Conservation (phyloP, 495 filamentous ascomycete species). For the Neurospora sp. region DNA sequence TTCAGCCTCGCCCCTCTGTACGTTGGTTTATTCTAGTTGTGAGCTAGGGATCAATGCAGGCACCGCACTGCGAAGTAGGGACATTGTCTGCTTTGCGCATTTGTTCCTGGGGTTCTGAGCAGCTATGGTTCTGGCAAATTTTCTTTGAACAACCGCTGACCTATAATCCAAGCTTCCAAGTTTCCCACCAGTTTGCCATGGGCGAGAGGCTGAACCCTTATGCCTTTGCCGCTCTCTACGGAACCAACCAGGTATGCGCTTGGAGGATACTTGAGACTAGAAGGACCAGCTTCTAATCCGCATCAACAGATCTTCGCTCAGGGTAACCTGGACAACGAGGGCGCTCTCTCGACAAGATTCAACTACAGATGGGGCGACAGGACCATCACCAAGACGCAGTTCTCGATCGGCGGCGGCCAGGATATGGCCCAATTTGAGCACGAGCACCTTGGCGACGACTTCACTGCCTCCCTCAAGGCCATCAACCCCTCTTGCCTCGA, state of each 20-base stretch:
- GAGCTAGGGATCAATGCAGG: background rate
- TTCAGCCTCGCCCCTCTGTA: constrained; percentile 77
- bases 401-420: constrained; percentile 57
- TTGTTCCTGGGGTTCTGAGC: background rate
- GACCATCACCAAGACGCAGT: constrained; percentile 72
- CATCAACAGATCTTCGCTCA: constrained; percentile 79
- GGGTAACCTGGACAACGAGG: constrained; percentile 87
- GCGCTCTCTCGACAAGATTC: constrained; percentile 67
- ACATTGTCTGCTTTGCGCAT: background rate
- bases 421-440: constrained; percentile 84
- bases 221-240: constrained; percentile 85
- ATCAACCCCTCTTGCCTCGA: constrained; percentile 90
- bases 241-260: constrained; percentile 69
- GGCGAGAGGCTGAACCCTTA: constrained; percentile 87
- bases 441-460: constrained; percentile 88
- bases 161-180: constrained; percentile 54
- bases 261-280: background rate
- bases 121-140: background rate
- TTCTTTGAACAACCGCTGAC: constrained; percentile 1
- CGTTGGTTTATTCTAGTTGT: constrained; percentile 3
- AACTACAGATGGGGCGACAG: constrained; percentile 78
- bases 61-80: background rate
- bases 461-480: constrained; percentile 79
- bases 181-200: constrained; percentile 93
- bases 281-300: constrained; percentile 1